Evolutionary conservation across 2,329 filamentous ascomycete species (phyloP), one percentile per base, ranked within the genome.

Genomic region (Xylariaceae sp.): DNA sequence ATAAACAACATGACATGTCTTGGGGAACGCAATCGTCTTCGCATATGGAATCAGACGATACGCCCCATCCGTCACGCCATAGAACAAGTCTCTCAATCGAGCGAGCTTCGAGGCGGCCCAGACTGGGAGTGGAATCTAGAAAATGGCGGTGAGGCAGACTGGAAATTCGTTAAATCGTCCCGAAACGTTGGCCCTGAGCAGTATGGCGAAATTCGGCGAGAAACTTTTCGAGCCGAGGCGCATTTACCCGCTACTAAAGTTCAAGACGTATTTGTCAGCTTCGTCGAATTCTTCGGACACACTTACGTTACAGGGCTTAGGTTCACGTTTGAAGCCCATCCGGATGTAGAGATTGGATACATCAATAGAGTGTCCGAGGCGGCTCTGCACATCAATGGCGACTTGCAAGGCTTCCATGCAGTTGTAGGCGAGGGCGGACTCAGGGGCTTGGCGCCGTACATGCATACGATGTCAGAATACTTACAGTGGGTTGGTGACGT

Each of bases 21-120:
- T 4, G 52, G 52, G 2, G 54, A 57, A 37, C 38, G 45, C 9
- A 55, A 57, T 34, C 42, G 54, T 9, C 38, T 49, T 19, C 45
- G 54, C 4, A 53, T 57, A 9, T 56, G 53, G 54, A 42, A 45
- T 8, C 45, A 53, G 45, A 56, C 54, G 2, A 35, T 56, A 1
- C 31, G 38, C 18, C 53, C 53, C 12, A 42, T 57, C 16, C 38
- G 37, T 1, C 32, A 40, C 3, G 52, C 54, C 15, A 46, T 54
- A 26, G 39, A 44, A 3, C 13, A 41, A n/a, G 34, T 57, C 19
- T 17, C 35, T 15, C 38, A 24, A n/a, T 29, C 50, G 33, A 50
- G 49, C 16, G 33, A 31, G 12, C 36, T 54, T 18, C 43, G 34
- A 26, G 54, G 54, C 2, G 35, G 37, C 3, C 37, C 41, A n/a